A percentile compares a stretch with the other conserved stretches of the same genome.
phyloP scores from a whole-genome alignment of 2,329 filamentous ascomycete species.

The Thelonectria blattea region DNA sequence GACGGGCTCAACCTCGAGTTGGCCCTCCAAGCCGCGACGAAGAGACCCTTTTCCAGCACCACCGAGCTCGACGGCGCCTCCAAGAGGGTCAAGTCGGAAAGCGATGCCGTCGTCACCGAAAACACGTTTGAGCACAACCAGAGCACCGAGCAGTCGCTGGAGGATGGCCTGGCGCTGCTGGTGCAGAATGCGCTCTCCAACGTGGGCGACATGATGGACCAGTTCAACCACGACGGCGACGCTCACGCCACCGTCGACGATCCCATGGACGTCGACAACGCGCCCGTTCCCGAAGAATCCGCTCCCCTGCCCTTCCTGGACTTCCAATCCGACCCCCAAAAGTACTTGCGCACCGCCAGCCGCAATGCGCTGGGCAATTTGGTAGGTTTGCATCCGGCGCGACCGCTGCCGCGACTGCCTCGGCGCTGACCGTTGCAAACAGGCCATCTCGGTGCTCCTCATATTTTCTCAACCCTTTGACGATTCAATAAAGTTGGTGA shows the following conservation, averaged over 20 bases:
- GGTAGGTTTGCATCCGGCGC: constrained; percentile 40
- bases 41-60: constrained; percentile 46
- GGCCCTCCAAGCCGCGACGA: constrained; percentile 45
- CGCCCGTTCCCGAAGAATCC: constrained; percentile 36
- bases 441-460: constrained; percentile 49
- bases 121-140: constrained; percentile 29
- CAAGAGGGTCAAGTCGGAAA: constrained; percentile 45
- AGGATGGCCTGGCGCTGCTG: constrained; percentile 46
- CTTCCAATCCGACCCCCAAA: constrained; percentile 46
- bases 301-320: constrained; percentile 37
- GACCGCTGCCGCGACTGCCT: constrained; percentile 5
- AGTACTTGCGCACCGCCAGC: constrained; percentile 47
- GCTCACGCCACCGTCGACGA: constrained; percentile 37
- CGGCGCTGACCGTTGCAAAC: constrained; percentile 24
- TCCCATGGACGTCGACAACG: constrained; percentile 44
- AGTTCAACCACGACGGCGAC: constrained; percentile 39
- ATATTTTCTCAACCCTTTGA: constrained; percentile 47
- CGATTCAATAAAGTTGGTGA: constrained; percentile 43
- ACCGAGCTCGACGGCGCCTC: constrained; percentile 38
- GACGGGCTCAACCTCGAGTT: constrained; percentile 45
- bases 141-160: constrained; percentile 40
- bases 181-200: constrained; percentile 50
- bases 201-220: constrained; percentile 46
- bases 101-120: constrained; percentile 27
- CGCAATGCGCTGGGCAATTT: constrained; percentile 49